Percentiles rank a stretch among this genome's conserved stretches.
Evolutionary conservation across 371 early-diverging fungal species (phyloP).

Genomic region (Lichtheimia ornata): DNA sequence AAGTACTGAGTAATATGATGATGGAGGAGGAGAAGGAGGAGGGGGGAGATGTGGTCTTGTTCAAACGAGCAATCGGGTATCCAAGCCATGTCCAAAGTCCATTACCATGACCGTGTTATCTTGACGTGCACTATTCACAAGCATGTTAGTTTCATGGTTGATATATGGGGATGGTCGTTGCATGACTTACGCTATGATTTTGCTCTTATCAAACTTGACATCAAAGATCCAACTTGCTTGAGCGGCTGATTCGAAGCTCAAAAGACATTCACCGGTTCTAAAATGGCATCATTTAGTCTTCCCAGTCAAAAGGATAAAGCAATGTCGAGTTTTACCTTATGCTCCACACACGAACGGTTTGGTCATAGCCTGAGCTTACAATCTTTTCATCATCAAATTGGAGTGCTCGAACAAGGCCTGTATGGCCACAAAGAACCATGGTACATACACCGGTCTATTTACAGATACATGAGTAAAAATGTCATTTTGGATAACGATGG

Average conservation of each 20-base stretch:
- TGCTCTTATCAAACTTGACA: constrained; percentile 78
- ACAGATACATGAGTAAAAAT: constrained; percentile 2
- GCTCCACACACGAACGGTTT: constrained; percentile 95
- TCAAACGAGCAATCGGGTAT: constrained; percentile 12
- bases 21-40: too few species aligned
- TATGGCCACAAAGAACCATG: constrained; percentile 71
- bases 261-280: constrained; percentile 34
- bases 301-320: background rate
- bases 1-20: too few species aligned
- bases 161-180: too few species aligned
- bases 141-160: background rate
- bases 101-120: constrained; percentile 80
- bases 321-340: constrained; percentile 21
- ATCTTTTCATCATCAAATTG: constrained; percentile 66
- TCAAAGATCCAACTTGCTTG: constrained; percentile 94
- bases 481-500: background rate
- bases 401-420: constrained; percentile 88
- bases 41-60: too few species aligned
- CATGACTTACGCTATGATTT: constrained; percentile 68
- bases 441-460: constrained; percentile 70
- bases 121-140: constrained; percentile 62
- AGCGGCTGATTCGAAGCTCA: constrained; percentile 63
- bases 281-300: constrained; percentile 30
- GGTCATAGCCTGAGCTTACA: constrained; percentile 77
- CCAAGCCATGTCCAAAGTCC: constrained; percentile 70